Evolutionary conservation across 768 basidiomycete genomes (phyloP), one percentile per base, ranked within the genome.

Genomic region (Galerina marginata): DNA sequence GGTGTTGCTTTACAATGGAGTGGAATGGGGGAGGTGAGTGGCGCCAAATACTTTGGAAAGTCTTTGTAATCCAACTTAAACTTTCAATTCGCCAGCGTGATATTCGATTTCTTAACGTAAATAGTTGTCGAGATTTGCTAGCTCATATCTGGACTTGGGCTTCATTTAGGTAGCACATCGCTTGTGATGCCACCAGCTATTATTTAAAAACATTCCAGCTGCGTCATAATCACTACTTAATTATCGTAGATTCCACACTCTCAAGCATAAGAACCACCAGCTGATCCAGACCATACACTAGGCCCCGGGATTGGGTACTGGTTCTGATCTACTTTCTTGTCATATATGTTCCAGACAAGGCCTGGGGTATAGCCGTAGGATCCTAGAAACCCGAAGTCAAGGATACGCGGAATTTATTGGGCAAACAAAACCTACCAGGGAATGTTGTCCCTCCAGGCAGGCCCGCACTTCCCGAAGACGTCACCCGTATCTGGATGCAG

Each of bases 401-500:
- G 45, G 2, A 40, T 37, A 16, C 16, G 15, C 15, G 11, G 7
- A 14, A 51, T 38, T 15, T 40, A n/a, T 12, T 25, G 4, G 20
- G 29, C 9, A 25, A 14, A 33, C 33, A 51, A 55, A 20, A 23
- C 36, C n/a, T 43, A 65, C 74, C 74, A 14, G 74, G 74, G 70
- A 74, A 75, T 15, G 62, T 50, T 11, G 66, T 64, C 23, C 72
- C 72, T 3, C 68, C 69, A 26, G 75, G 74, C 12, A 73, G 73
- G 16, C 56, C 51, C 29, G 63, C 51, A 37, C 26, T 69, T 25
- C 72, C 74, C 49, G 55, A 54, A 4, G 73, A 73, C 16, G 77
- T 77, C 39, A 84, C 74, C 53, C 65, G 73, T 59, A 83, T 70
- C 65, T 83, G 82, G 64, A 71, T 78, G 71, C 83, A 84, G 54